These are phyloP conservation scores for Anthracocystis setariae DNA, from an alignment of 1,284 basidiomycete genomes.

Conservation along the genomic window DNA sequence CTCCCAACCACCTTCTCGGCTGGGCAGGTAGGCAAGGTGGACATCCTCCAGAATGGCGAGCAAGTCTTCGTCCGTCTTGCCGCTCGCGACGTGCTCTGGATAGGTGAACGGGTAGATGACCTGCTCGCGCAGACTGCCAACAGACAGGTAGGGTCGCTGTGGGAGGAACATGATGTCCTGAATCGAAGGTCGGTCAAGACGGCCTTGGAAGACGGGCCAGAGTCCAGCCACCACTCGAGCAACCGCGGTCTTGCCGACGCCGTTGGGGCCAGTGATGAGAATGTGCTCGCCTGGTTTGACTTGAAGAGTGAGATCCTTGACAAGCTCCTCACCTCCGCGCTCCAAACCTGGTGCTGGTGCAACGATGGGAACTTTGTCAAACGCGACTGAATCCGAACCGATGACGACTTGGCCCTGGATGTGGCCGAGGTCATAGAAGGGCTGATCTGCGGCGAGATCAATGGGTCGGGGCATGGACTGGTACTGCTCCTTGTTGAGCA, in stretches of 20 bases:
- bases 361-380: slow-evolving; percentile 75
- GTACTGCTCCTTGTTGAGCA: slow-evolving; percentile 64
- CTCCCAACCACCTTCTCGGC: slow-evolving; percentile 79
- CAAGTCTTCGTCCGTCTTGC: slow-evolving; percentile 77
- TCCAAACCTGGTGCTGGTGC: slow-evolving; percentile 74
- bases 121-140: slow-evolving; percentile 88
- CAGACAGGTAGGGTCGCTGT: slow-evolving; percentile 89
- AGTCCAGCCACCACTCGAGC: slow-evolving; percentile 89
- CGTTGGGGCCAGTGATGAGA: slow-evolving; percentile 86
- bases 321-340: slow-evolving; percentile 74
- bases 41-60: slow-evolving; percentile 80
- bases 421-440: slow-evolving; percentile 64
- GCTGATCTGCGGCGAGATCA: slow-evolving; percentile 51
- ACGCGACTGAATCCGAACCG: slow-evolving; percentile 45
- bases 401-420: slow-evolving; percentile 68
- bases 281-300: slow-evolving; percentile 84
- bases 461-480: slow-evolving; percentile 59
- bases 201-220: slow-evolving; percentile 75
- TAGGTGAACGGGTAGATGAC: slow-evolving; percentile 69
- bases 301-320: slow-evolving; percentile 78
- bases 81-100: slow-evolving; percentile 64
- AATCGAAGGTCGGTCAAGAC: slow-evolving; percentile 58
- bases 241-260: slow-evolving; percentile 90
- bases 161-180: slow-evolving; percentile 84
- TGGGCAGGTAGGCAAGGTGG: slow-evolving; percentile 85